phyloP scores from a whole-genome alignment of 768 basidiomycete species.

The Lentinus brumalis region DNA sequence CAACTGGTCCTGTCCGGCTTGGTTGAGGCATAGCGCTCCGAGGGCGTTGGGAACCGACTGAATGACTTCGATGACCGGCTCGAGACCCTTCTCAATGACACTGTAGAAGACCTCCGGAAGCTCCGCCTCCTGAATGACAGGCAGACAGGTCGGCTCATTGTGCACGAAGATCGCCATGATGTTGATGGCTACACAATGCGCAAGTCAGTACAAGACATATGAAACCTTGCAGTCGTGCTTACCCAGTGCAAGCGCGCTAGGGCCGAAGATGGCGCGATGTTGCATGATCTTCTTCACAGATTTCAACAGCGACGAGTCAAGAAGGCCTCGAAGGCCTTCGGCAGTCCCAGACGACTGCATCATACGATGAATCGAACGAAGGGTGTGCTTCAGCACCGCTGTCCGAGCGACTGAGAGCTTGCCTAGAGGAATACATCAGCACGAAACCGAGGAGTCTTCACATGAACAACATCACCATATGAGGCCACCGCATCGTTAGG shows the following conservation, averaged over 20 bases:
- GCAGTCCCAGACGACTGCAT: conserved; percentile 95
- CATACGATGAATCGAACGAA: conserved; percentile 94
- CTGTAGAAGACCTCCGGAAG: conserved; percentile 89
- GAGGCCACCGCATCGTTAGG: conserved; percentile 50
- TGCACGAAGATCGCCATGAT: conserved; percentile 97
- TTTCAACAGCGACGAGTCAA: conserved; percentile 84
- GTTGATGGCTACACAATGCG: conserved; percentile 67
- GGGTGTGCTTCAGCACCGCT: conserved; percentile 83
- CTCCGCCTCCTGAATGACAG: conserved; percentile 89
- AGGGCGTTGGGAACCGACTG: conserved; percentile 94
- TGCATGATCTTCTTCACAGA: conserved; percentile 89
- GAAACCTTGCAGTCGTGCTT: conserved; percentile 27
- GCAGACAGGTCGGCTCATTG: conserved; percentile 95
- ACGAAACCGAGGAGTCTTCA: not conserved
- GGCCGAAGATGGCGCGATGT: conserved; percentile 80
- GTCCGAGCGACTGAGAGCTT: conserved; percentile 74
- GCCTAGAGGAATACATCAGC: conserved; percentile 41
- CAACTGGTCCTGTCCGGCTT: conserved; percentile 82
- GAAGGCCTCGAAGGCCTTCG: conserved; percentile 91
- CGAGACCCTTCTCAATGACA: conserved; percentile 80
- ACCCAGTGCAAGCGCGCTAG: conserved; percentile 86
- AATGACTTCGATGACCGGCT: conserved; percentile 88
- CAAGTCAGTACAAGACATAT: not conserved
- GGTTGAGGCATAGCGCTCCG: conserved; percentile 94
- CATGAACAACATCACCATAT: conserved; percentile 45